Conservation (phyloP, 2,329 filamentous ascomycete genomes). For the Dactylellina sp. region DNA sequence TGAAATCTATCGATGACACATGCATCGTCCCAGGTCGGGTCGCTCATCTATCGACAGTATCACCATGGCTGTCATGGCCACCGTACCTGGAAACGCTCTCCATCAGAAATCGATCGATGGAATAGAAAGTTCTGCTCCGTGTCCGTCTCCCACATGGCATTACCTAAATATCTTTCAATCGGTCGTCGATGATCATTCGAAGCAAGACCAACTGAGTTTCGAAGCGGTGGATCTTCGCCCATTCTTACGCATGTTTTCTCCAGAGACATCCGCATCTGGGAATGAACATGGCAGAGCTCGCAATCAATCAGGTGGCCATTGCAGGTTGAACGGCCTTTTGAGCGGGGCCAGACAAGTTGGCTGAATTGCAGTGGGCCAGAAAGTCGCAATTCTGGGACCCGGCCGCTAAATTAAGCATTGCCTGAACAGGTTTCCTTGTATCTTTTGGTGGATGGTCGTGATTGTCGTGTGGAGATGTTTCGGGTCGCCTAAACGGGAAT, state of each 20-base stretch:
- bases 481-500: slow-evolving; percentile 43
- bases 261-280: slow-evolving; percentile 38
- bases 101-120: background rate
- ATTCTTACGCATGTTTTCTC: slow-evolving; percentile 28
- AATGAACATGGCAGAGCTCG: slow-evolving; percentile 17
- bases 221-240: slow-evolving; percentile 21
- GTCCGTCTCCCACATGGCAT: slow-evolving; percentile 37
- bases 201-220: slow-evolving; percentile 26
- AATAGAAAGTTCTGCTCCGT: slow-evolving; percentile 15
- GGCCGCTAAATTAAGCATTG: slow-evolving; percentile 23
- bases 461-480: slow-evolving; percentile 33
- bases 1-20: slow-evolving; percentile 3
- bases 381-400: background rate
- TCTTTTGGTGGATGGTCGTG: slow-evolving; percentile 20
- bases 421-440: background rate
- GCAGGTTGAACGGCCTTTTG: too few species aligned
- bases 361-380: background rate
- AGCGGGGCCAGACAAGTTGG: background rate
- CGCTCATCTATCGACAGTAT: background rate
- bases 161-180: slow-evolving; percentile 1
- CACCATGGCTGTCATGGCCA: background rate
- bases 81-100: background rate
- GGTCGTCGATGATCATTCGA: slow-evolving; percentile 5
- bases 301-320: background rate
- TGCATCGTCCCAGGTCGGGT: background rate